Conservation (phyloP, 345 rosid species). For the Arabidopsis arenosa region DNA sequence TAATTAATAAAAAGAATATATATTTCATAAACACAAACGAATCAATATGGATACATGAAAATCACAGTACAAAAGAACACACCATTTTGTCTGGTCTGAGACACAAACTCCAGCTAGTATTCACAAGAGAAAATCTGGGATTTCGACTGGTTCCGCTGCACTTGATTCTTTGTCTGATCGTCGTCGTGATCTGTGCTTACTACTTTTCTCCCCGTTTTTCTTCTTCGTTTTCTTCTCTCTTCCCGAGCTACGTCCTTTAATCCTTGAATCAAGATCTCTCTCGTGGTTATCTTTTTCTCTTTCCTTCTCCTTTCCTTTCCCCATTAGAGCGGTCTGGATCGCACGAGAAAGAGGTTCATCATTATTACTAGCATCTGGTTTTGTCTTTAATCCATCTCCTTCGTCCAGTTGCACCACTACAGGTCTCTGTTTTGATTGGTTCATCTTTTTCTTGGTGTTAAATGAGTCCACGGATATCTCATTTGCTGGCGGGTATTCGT, state of each 20-base stretch:
- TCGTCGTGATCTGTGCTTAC: slow-evolving; percentile 60
- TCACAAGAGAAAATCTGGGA: slow-evolving; percentile 84
- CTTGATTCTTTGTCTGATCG: slow-evolving; percentile 49
- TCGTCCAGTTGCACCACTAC: slow-evolving; percentile 91
- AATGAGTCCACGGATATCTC: slow-evolving; percentile 69
- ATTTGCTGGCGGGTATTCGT: slow-evolving; percentile 87
- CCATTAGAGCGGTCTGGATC: slow-evolving; percentile 73
- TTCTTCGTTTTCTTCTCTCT: slow-evolving; percentile 51
- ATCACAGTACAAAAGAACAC: slow-evolving; percentile 28
- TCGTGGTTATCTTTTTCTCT: slow-evolving; percentile 56
- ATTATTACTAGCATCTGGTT: slow-evolving; percentile 38
- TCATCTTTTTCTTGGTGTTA: slow-evolving; percentile 59
- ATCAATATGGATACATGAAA: slow-evolving; percentile 21
- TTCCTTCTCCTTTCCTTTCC: slow-evolving; percentile 65
- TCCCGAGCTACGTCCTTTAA: slow-evolving; percentile 54
- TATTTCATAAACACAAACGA: slow-evolving; percentile 37
- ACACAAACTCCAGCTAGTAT: slow-evolving; percentile 12
- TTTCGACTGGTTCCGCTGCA: slow-evolving; percentile 49
- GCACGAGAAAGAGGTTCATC: slow-evolving; percentile 67
- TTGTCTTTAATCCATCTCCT: slow-evolving; percentile 50
- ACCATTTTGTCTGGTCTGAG: slow-evolving; percentile 21
- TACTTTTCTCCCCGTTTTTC: slow-evolving; percentile 56
- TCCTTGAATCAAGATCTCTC: slow-evolving; percentile 54
- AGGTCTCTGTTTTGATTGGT: slow-evolving; percentile 77
- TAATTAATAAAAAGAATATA: slow-evolving; percentile 18